phyloP scores from a whole-genome alignment of 2,329 filamentous ascomycete genomes.

The Akanthomyces uredinophilus region DNA sequence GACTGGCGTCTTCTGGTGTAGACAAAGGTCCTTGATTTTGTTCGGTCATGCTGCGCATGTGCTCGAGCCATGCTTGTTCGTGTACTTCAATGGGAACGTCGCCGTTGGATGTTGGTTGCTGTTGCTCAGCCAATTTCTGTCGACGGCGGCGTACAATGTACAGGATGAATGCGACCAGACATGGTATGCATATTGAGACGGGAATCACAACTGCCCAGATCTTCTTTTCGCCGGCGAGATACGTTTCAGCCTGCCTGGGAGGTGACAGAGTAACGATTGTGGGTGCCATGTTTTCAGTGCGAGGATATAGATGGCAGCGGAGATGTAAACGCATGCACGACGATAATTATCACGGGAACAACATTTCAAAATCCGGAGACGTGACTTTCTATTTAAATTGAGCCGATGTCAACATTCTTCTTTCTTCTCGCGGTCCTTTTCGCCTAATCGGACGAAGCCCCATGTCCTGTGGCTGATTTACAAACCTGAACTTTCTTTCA shows the following conservation, averaged over 20 bases:
- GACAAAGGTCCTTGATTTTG: background rate
- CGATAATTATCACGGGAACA: background rate
- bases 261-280: background rate
- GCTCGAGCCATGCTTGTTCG: background rate
- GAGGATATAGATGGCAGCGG: background rate
- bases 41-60: background rate
- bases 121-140: background rate
- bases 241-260: background rate
- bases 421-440: too few relatives aligned
- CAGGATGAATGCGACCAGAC: background rate
- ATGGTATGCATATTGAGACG: background rate
- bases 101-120: background rate
- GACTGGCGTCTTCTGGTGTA: background rate
- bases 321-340: background rate
- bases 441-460: background rate
- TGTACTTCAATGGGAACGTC: background rate
- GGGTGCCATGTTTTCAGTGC: background rate
- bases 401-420: background rate
- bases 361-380: background rate
- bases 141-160: background rate
- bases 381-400: background rate
- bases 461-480: background rate
- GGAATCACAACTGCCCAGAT: conserved; percentile 5
- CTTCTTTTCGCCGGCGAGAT: background rate
- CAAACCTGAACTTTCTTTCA: conserved; percentile 4